These are phyloP conservation scores for Saccharomyces cerevisiae DNA, from an alignment of 805 yeast genomes.

Conservation along the genomic window DNA sequence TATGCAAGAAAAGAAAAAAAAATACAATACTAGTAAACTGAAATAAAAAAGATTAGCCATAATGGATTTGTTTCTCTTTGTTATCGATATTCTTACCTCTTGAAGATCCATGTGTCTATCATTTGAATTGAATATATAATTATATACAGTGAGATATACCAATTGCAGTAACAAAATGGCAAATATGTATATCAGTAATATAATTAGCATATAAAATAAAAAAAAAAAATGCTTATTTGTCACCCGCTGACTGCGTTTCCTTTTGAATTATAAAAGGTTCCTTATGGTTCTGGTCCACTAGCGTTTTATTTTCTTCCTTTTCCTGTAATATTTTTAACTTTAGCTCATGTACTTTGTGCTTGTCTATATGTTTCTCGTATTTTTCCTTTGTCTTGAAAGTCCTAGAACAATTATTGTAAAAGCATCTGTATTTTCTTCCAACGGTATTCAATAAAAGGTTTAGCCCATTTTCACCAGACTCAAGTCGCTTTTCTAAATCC, in stretches of 20 bases:
- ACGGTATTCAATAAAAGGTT: constrained; percentile 29
- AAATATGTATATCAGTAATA: background rate
- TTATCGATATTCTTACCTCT: background rate
- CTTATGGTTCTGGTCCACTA: background rate
- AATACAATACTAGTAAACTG: background rate
- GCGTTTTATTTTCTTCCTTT: background rate
- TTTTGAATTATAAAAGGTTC: background rate
- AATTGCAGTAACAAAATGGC: background rate
- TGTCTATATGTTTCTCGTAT: constrained; percentile 27
- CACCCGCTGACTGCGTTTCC: background rate
- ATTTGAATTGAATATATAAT: background rate
- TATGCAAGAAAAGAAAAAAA: background rate
- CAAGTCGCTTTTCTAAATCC: constrained; percentile 20
- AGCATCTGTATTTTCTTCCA: constrained; percentile 38
- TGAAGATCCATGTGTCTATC: background rate
- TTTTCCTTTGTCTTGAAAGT: constrained; percentile 38
- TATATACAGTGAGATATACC: background rate
- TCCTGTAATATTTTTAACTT: constrained; percentile 23
- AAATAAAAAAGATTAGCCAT: background rate
- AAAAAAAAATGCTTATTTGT: background rate
- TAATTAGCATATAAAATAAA: background rate
- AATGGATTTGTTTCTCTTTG: background rate
- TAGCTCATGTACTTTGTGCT: constrained; percentile 29
- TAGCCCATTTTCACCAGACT: constrained; percentile 20
- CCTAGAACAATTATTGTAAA: constrained; percentile 44